phyloP scores from a whole-genome alignment of 306 rosid genomes.

The Cajanus cajan region DNA sequence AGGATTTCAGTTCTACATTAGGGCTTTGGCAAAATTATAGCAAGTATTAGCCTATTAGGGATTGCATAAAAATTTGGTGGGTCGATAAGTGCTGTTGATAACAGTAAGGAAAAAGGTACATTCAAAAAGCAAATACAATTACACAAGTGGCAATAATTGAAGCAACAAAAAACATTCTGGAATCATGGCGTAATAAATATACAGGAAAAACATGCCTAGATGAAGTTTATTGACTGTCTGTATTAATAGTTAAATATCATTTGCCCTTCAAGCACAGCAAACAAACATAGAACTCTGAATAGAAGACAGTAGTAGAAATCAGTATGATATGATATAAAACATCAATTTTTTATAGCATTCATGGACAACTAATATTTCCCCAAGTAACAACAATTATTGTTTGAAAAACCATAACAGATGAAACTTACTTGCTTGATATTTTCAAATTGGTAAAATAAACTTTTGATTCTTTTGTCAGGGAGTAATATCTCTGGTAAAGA shows the following conservation, averaged over 20 bases:
- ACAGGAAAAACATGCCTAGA: constrained; percentile 11
- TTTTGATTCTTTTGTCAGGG: constrained; percentile 40
- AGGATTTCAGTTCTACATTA: background rate
- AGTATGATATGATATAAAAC: background rate
- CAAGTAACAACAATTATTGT: background rate
- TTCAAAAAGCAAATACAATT: background rate
- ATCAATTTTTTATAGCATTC: background rate
- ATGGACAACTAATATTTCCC: constrained; percentile 2
- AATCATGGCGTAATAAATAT: background rate
- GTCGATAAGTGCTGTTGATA: background rate
- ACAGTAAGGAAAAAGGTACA: background rate
- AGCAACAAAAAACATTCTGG: background rate
- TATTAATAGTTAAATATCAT: background rate
- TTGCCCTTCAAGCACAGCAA: background rate
- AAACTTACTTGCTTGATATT: constrained; percentile 68
- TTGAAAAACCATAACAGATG: constrained; percentile 24
- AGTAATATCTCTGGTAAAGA: constrained; percentile 48
- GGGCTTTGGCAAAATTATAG: background rate
- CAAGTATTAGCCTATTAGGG: background rate
- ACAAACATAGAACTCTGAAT: background rate
- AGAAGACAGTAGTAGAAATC: background rate
- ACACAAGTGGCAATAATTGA: background rate
- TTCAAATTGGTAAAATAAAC: constrained; percentile 45
- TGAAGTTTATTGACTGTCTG: constrained; percentile 3
- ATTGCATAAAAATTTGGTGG: background rate